phyloP scores from a whole-genome alignment of 1,139 yeast species.

The Scheffersomyces illinoinensis region DNA sequence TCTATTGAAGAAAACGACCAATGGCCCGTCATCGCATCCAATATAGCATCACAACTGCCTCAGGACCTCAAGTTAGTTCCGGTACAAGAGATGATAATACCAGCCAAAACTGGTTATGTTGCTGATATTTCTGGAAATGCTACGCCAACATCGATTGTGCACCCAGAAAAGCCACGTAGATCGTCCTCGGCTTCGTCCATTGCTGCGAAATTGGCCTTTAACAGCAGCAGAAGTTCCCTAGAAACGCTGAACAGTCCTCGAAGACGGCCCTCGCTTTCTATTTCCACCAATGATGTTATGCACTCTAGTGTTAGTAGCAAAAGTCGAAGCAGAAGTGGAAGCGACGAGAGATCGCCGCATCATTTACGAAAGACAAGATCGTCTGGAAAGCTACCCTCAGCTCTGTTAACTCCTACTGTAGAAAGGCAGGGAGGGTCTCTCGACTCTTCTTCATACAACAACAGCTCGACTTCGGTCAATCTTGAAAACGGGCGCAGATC shows the following conservation, averaged over 20 bases:
- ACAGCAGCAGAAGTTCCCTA: conserved; percentile 20
- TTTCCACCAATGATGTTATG: background rate
- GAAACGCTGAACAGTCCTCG: conserved; percentile 10
- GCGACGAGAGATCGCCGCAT: conserved; percentile 8
- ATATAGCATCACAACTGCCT: conserved; percentile 3
- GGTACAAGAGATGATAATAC: conserved; percentile 7
- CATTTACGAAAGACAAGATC: conserved; percentile 14
- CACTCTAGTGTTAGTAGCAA: conserved; percentile 4
- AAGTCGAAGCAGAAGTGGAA: conserved; percentile 3
- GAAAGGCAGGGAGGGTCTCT: background rate
- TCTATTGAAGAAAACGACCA: conserved; percentile 7
- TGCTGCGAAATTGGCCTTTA: conserved; percentile 33
- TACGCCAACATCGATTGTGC: background rate
- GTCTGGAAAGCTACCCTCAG: conserved; percentile 13
- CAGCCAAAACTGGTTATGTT: conserved; percentile 3
- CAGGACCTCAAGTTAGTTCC: conserved; percentile 9
- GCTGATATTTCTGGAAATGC: conserved; percentile 1
- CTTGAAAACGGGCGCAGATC: conserved; percentile 1
- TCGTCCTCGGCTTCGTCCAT: conserved; percentile 32
- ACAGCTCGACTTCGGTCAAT: background rate
- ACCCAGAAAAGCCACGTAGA: conserved; percentile 9
- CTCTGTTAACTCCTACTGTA: background rate
- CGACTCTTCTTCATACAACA: background rate
- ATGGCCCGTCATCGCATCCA: conserved; percentile 11
- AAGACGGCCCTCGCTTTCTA: conserved; percentile 14